Percentiles rank a stretch among this genome's conserved stretches.
Conservation (phyloP, 371 early-diverging fungal genomes). For the Circinella minor region DNA sequence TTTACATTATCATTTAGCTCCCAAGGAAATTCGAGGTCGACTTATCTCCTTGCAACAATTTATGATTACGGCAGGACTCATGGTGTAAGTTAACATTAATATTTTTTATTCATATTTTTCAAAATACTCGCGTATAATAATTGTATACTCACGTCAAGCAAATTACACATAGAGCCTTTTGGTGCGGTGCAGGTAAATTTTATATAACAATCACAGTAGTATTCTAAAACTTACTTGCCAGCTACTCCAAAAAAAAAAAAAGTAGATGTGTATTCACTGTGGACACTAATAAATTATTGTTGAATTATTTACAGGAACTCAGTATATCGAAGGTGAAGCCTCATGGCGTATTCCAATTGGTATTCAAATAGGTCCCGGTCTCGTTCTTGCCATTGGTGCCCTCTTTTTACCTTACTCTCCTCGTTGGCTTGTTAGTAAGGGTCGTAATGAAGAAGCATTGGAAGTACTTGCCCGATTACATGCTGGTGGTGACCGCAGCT, state of each 20-base stretch:
- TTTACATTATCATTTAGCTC: slow-evolving; percentile 36
- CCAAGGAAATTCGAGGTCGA: slow-evolving; percentile 56
- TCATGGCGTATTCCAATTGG: slow-evolving; percentile 58
- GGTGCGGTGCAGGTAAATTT: slow-evolving; percentile 39
- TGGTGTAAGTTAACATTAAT: slow-evolving; percentile 22
- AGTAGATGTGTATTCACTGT: too few relatives aligned
- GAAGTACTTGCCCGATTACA: slow-evolving; percentile 78
- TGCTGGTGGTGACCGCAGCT: slow-evolving; percentile 55
- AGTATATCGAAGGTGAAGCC: slow-evolving; percentile 30
- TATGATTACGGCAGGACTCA: slow-evolving; percentile 52
- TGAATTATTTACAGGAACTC: slow-evolving; percentile 5
- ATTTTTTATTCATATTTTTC: too few relatives aligned
- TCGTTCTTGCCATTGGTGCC: slow-evolving; percentile 48
- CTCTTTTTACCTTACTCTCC: slow-evolving; percentile 66
- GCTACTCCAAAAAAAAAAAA: too few relatives aligned
- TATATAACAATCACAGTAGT: too few relatives aligned
- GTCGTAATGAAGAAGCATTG: slow-evolving; percentile 77
- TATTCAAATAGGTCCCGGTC: slow-evolving; percentile 54
- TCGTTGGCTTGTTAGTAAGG: slow-evolving; percentile 74
- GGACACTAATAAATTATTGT: too few relatives aligned
- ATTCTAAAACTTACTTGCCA: too few relatives aligned
- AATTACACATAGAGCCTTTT: slow-evolving; percentile 30
- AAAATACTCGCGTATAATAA: too few relatives aligned
- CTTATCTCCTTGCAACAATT: slow-evolving; percentile 53
- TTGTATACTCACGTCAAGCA: too few relatives aligned